These are phyloP conservation scores for Curvularia sp. DNA, from an alignment of 2,329 filamentous ascomycete species.

Conservation along the genomic window DNA sequence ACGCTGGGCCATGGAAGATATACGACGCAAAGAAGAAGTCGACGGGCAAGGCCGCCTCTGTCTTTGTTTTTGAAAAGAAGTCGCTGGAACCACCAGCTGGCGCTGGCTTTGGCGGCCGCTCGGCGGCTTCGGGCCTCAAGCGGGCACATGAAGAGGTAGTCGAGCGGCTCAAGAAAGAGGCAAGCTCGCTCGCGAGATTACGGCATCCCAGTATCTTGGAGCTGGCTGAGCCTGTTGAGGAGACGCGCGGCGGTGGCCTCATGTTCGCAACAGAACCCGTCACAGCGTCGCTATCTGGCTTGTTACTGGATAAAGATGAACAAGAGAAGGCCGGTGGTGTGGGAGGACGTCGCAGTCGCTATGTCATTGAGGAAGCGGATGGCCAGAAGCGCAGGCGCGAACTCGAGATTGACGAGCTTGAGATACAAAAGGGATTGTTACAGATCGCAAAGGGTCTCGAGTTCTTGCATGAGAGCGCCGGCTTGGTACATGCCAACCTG, in stretches of 20 bases:
- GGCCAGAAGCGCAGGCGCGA: slow-evolving; percentile 75
- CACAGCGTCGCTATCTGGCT: slow-evolving; percentile 81
- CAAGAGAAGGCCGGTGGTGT: slow-evolving; percentile 75
- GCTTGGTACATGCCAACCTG: slow-evolving; percentile 90
- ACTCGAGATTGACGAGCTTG: slow-evolving; percentile 92
- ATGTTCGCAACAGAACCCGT: slow-evolving; percentile 96
- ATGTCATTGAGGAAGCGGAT: slow-evolving; percentile 79
- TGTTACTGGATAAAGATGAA: slow-evolving; percentile 88
- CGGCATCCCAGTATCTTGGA: slow-evolving; percentile 93
- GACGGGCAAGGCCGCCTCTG: slow-evolving; percentile 84
- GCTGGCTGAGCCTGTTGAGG: slow-evolving; percentile 92
- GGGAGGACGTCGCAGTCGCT: slow-evolving; percentile 76
- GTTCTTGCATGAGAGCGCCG: slow-evolving; percentile 93
- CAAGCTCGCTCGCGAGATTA: slow-evolving; percentile 83
- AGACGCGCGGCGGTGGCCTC: slow-evolving; percentile 86
- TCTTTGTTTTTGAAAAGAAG: slow-evolving; percentile 95
- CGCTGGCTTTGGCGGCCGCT: slow-evolving; percentile 63
- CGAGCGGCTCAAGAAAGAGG: slow-evolving; percentile 89
- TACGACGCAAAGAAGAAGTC: slow-evolving; percentile 97
- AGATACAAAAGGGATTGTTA: slow-evolving; percentile 94
- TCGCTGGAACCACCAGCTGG: slow-evolving; percentile 73
- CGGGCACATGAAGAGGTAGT: slow-evolving; percentile 87
- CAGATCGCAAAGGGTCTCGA: slow-evolving; percentile 94
- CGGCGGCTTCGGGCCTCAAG: slow-evolving; percentile 72
- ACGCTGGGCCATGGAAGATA: slow-evolving; percentile 94